phyloP scores from a whole-genome alignment of 2,329 filamentous ascomycete genomes.

The Fusarium floridanum region DNA sequence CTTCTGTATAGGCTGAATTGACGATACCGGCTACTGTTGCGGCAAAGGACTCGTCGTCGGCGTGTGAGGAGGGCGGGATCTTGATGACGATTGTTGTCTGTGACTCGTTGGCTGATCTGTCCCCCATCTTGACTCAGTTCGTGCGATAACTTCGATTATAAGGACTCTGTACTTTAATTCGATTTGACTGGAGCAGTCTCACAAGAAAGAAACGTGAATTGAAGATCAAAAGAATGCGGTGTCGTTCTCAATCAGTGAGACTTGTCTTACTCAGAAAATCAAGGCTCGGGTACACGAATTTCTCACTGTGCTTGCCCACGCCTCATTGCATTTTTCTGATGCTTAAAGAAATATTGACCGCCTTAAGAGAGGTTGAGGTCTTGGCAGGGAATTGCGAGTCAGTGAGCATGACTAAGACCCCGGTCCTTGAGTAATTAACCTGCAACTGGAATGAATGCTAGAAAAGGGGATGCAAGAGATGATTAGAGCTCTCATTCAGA shows the following conservation, averaged over 20 bases:
- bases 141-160: neutral
- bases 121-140: neutral
- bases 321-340: neutral
- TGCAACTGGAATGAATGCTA: neutral
- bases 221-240: neutral
- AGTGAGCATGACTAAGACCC: neutral
- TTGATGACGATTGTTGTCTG: conserved; percentile 24
- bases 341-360: neutral
- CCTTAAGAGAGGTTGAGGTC: neutral
- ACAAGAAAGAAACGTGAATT: neutral
- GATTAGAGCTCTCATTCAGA: too few relatives aligned
- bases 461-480: neutral
- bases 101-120: neutral
- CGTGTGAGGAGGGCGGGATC: conserved; percentile 34
- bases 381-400: neutral
- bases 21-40: conserved; percentile 39
- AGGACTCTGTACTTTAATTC: neutral
- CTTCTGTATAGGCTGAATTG: conserved; percentile 45
- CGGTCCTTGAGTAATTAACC: neutral
- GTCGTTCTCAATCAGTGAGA: neutral
- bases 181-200: neutral
- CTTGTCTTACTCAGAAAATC: neutral
- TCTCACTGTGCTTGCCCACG: neutral
- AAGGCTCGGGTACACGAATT: neutral
- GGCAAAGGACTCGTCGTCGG: conserved; percentile 33